Evolutionary conservation across 1,284 basidiomycete genomes (phyloP).

Genomic region (Ustilago sp.): DNA sequence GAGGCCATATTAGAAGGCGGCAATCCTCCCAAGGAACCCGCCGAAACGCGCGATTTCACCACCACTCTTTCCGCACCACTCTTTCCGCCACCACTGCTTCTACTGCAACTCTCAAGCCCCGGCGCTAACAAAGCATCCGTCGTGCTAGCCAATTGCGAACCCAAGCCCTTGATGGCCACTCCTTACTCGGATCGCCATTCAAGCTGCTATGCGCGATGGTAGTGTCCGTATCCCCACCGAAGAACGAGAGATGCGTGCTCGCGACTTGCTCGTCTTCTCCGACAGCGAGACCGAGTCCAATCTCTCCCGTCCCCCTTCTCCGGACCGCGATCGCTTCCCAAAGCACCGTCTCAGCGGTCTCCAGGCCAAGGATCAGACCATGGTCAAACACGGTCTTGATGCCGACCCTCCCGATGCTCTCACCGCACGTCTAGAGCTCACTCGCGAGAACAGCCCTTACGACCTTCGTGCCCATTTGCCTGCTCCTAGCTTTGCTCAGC

Average conservation of each 20-base stretch:
- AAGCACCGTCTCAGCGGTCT: constrained; percentile 62
- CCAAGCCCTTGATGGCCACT: constrained; percentile 52
- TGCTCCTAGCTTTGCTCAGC: constrained; percentile 24
- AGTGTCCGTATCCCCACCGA: constrained; percentile 46
- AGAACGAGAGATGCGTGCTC: constrained; percentile 58
- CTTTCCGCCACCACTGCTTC: constrained; percentile 5
- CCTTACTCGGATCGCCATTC: constrained; percentile 52
- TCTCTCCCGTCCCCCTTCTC: constrained; percentile 61
- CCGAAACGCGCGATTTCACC: constrained; percentile 20
- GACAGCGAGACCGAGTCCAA: constrained; percentile 64
- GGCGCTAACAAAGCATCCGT: constrained; percentile 14
- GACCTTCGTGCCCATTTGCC: constrained; percentile 42
- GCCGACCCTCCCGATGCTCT: constrained; percentile 28
- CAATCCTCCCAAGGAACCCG: constrained; percentile 45
- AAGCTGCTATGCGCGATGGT: constrained; percentile 46
- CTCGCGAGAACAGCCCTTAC: constrained; percentile 56
- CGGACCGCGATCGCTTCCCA: constrained; percentile 56
- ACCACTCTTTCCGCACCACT: background rate
- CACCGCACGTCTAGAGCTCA: constrained; percentile 50
- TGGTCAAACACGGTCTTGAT: constrained; percentile 57
- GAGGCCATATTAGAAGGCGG: constrained; percentile 39
- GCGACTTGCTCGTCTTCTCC: constrained; percentile 53
- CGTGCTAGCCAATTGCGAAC: constrained; percentile 44
- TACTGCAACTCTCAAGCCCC: background rate
- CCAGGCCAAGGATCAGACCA: constrained; percentile 57